Conservation (phyloP, 495 filamentous ascomycete species). For the Melanomma pulvis-pyrius region DNA sequence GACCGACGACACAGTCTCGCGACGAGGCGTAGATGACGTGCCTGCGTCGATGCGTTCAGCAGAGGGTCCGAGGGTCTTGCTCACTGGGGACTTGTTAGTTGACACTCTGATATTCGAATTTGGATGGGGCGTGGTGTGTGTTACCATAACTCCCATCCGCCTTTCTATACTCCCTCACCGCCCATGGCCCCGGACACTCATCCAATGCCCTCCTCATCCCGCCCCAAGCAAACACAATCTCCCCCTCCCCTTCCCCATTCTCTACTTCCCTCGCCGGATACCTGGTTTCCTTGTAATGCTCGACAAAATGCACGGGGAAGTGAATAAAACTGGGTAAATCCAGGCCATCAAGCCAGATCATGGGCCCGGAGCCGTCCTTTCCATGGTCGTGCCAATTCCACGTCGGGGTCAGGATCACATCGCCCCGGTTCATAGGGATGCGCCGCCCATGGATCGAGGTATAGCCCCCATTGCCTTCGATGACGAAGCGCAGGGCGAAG, state of each 20-base stretch:
- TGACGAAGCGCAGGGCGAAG: constrained; percentile 57
- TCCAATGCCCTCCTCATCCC: constrained; percentile 47
- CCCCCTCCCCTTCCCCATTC: constrained; percentile 33
- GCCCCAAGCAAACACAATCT: constrained; percentile 50
- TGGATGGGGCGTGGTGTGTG: neutral
- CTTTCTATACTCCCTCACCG: constrained; percentile 40
- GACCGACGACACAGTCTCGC: constrained; percentile 50
- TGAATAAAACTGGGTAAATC: constrained; percentile 52
- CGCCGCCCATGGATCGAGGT: constrained; percentile 54
- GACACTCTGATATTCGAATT: neutral
- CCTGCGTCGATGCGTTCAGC: constrained; percentile 47
- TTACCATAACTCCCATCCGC: constrained; percentile 45
- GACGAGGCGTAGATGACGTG: constrained; percentile 37
- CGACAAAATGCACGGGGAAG: constrained; percentile 55
- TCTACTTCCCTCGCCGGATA: constrained; percentile 52
- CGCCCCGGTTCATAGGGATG: constrained; percentile 53
- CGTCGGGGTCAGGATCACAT: constrained; percentile 56
- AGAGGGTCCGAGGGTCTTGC: constrained; percentile 46
- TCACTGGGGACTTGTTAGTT: constrained; percentile 18
- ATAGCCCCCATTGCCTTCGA: constrained; percentile 54
- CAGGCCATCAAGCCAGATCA: constrained; percentile 58
- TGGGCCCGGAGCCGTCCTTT: constrained; percentile 53
- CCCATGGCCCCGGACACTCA: constrained; percentile 28
- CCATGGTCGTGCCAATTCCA: constrained; percentile 59
- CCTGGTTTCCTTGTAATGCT: constrained; percentile 48